Evolutionary conservation across 2,329 filamentous ascomycete species (phyloP).

Genomic region (Cladosporium sp.): DNA sequence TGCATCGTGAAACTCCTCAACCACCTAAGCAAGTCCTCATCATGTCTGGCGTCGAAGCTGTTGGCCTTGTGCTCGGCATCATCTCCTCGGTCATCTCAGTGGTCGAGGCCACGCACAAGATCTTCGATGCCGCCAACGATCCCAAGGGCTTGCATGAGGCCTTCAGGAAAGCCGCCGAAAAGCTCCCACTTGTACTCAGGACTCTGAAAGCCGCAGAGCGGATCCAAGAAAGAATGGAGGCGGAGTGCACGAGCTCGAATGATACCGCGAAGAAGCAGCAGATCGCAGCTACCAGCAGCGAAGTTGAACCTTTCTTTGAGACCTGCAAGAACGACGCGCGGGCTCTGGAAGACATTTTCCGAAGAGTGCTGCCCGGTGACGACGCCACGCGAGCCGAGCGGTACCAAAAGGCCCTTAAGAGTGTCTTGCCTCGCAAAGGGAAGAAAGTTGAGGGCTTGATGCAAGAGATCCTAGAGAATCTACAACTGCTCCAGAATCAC

Average conservation of each 20-base stretch:
- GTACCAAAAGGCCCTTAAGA: background rate
- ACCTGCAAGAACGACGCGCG: background rate
- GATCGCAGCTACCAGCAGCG: background rate
- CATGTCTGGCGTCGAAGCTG: background rate
- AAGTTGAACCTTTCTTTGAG: background rate
- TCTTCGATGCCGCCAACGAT: background rate
- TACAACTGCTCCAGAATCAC: background rate
- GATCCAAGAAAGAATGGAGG: background rate
- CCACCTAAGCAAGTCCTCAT: background rate
- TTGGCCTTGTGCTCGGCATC: background rate
- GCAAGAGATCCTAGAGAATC: background rate
- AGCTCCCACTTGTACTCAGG: background rate
- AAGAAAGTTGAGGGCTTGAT: background rate
- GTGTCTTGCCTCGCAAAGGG: background rate
- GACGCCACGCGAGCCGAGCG: background rate
- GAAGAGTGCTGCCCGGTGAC: background rate
- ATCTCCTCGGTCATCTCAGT: background rate
- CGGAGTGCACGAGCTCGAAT: background rate
- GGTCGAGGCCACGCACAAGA: background rate
- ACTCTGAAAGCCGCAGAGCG: background rate
- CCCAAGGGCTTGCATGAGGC: background rate
- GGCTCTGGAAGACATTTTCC: background rate
- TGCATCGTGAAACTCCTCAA: background rate
- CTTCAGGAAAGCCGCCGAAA: background rate
- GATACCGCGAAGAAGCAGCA: background rate